Evolutionary conservation across 163 green algal species (phyloP).

Genomic region (Scenedesmus sp.): DNA sequence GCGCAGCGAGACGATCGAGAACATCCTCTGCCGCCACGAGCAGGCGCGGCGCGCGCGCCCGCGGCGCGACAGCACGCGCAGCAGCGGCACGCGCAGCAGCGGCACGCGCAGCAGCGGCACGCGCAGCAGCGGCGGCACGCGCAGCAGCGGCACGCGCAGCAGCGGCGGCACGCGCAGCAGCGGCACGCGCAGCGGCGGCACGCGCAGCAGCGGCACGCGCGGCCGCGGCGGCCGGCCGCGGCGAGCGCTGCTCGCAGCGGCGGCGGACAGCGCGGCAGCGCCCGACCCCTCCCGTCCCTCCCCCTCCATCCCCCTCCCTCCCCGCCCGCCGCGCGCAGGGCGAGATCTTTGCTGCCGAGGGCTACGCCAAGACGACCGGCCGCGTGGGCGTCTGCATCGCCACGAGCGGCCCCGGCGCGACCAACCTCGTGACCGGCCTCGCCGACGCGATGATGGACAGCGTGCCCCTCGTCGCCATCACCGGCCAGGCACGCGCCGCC

Average conservation of each 20-base stretch:
- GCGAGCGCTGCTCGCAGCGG: background rate
- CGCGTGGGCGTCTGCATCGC: slow-evolving; percentile 98
- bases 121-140: too few species aligned
- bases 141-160: too few species aligned
- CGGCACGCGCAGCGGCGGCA: background rate
- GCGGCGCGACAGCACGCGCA: too few species aligned
- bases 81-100: slow-evolving; percentile 15
- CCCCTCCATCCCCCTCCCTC: background rate
- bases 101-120: background rate
- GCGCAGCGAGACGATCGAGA: slow-evolving; percentile 82
- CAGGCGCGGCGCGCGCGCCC: slow-evolving; percentile 67
- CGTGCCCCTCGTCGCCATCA: slow-evolving; percentile 98
- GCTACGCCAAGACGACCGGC: slow-evolving; percentile 96
- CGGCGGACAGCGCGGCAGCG: background rate
- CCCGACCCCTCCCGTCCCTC: background rate
- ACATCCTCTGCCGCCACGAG: slow-evolving; percentile 99
- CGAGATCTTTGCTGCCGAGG: slow-evolving; percentile 99
- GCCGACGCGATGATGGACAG: slow-evolving; percentile 98
- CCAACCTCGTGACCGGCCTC: slow-evolving; percentile 99
- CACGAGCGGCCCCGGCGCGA: slow-evolving; percentile 97
- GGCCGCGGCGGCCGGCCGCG: background rate
- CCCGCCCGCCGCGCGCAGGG: slow-evolving; percentile 70
- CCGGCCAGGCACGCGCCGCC: slow-evolving; percentile 87
- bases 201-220: background rate
- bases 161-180: too few species aligned